Evolutionary conservation across 1,139 yeast genomes (phyloP).

Genomic region (Kodamaea suecica): DNA sequence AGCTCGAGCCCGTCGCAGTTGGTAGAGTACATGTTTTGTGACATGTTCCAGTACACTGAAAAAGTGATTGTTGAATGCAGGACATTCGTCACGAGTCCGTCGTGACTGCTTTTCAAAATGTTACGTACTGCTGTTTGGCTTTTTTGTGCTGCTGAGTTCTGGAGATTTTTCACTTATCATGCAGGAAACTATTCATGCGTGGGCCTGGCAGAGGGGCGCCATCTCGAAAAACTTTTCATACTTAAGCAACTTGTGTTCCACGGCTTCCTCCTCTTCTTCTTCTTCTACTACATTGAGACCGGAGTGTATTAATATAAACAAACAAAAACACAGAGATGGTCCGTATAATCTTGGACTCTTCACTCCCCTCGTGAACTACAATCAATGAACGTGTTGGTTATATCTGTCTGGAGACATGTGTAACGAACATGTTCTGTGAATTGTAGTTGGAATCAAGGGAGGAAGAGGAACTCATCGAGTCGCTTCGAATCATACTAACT

Average conservation of each 20-base stretch:
- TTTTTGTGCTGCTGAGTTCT: too few relatives aligned
- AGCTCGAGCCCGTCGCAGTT: slow-evolving; percentile 1
- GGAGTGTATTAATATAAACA: slow-evolving; percentile 64
- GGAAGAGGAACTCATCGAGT: too few relatives aligned
- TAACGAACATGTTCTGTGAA: slow-evolving; percentile 10
- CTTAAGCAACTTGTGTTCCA: slow-evolving; percentile 1
- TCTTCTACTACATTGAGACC: slow-evolving; percentile 49
- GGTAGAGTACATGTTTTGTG: too few relatives aligned
- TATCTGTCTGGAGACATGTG: slow-evolving; percentile 7
- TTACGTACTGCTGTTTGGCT: too few relatives aligned
- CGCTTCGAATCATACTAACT: slow-evolving; percentile 30
- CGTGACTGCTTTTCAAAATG: too few relatives aligned
- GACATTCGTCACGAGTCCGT: too few relatives aligned
- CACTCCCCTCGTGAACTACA: slow-evolving; percentile 1
- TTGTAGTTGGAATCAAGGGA: slow-evolving; percentile 1
- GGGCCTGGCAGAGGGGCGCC: too few relatives aligned
- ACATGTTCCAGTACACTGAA: too few relatives aligned
- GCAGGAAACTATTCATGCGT: too few relatives aligned
- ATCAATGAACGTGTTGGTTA: slow-evolving; percentile 10
- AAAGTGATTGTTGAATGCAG: too few relatives aligned
- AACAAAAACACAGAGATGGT: slow-evolving; percentile 90
- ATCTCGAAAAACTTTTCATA: slow-evolving; percentile 10
- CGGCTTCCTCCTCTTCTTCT: slow-evolving; percentile 6
- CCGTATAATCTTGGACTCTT: slow-evolving; percentile 50
- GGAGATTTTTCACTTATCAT: too few relatives aligned